Base-by-base conservation (phyloP, 768 basidiomycete genomes). In the Macrolepiota dolichaula region DNA sequence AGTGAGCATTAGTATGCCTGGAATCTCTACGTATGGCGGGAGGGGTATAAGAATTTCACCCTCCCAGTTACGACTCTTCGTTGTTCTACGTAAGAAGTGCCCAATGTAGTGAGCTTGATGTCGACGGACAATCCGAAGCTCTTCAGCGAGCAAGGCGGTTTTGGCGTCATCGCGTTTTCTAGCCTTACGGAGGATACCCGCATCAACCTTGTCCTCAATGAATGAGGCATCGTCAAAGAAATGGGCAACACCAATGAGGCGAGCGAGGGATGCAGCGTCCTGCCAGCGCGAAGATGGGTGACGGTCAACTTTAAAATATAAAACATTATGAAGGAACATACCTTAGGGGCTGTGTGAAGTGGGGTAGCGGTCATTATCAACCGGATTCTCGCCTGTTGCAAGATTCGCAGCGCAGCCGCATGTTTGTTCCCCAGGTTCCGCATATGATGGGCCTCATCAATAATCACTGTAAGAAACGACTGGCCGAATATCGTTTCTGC, bases 381-480 rank as follows among this genome's bases (percentile, higher is more conserved):
- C 1, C 63, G 50, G 0, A 71, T 29, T 0, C 1, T 6, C 0
- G 58, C 55, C 9, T 65, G 63, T 29, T 68, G 59, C 1, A 64
- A 32, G 2, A 71, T 46, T 10, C 50, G 42, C 0, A 71, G 17
- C 3, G 51, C 57, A 7, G 69, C 55, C 0, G 40, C 56, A 17
- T 70, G 67, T n/a, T 61, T 63, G 0, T 24, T 22, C 0, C 67
- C 67, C 0, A 51, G 1, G 36, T 72, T 73, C 1, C 65, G 57
- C 36, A 70, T 58, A 4, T 67, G 51, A 13, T 73, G 71, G 2
- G 64, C 66, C 32, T 73, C 71, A 27, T 73, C 68, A 3, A 70
- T 1, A 11, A 55, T 60, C 13, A 60, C 51, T 0, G 63, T 59
- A 15, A 70, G 64, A 49, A 57, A 73, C 0, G 58, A 12, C 11